Evolutionary conservation across 2,329 filamentous ascomycete genomes (phyloP).

Genomic region (Pseudopyrenochaeta lycopersici): DNA sequence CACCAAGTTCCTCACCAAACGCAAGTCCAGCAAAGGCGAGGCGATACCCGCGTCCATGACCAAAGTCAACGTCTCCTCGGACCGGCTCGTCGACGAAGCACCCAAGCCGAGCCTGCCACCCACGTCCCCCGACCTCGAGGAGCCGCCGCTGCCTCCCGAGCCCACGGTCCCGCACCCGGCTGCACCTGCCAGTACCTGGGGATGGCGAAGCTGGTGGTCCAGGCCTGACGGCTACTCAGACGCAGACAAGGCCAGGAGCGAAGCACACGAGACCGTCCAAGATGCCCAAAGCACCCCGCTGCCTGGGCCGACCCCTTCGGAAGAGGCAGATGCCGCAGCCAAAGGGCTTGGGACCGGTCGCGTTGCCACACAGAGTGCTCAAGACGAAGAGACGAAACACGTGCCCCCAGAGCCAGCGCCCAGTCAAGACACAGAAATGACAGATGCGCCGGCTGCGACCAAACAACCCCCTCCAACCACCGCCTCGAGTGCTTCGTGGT

Average conservation of each 20-base stretch:
- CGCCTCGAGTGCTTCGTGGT: constrained; percentile 54
- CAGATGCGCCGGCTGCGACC: constrained; percentile 18
- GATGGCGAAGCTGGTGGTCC: constrained; percentile 62
- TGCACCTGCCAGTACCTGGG: constrained; percentile 31
- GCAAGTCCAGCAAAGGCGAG: constrained; percentile 56
- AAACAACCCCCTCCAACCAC: constrained; percentile 22
- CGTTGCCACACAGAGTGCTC: neutral
- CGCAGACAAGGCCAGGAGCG: constrained; percentile 42
- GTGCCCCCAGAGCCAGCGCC: constrained; percentile 5
- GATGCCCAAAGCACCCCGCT: constrained; percentile 54
- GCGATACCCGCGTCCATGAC: constrained; percentile 56
- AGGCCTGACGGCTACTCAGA: constrained; percentile 58
- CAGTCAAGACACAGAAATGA: constrained; percentile 19
- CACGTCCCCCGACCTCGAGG: constrained; percentile 26
- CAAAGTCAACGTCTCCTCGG: constrained; percentile 55
- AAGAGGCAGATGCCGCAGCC: constrained; percentile 37
- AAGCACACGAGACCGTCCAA: constrained; percentile 34
- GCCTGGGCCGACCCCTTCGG: constrained; percentile 48
- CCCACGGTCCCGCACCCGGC: constrained; percentile 32
- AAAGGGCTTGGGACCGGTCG: constrained; percentile 34
- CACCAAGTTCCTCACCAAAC: constrained; percentile 52
- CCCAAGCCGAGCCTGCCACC: constrained; percentile 27
- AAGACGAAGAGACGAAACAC: constrained; percentile 30
- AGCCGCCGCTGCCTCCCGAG: constrained; percentile 56
- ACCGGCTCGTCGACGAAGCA: constrained; percentile 40